A percentile compares a stretch with the other conserved stretches of the same genome.
These are phyloP conservation scores for Lentinula boryana DNA, from an alignment of 768 basidiomycete genomes.

Conservation along the genomic window DNA sequence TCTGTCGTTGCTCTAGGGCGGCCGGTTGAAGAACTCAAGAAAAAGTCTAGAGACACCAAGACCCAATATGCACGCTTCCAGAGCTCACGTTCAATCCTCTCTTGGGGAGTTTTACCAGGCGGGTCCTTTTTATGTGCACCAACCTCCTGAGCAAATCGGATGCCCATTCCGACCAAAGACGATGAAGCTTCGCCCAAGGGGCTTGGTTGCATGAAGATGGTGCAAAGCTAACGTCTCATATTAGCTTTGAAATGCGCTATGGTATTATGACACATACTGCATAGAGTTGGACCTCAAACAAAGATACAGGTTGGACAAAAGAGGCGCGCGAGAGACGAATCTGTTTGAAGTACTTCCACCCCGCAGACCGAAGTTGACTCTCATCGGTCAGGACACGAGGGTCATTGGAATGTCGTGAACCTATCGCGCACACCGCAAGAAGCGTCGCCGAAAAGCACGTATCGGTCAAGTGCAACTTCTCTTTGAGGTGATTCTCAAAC, in stretches of 20 bases:
- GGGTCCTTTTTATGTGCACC: constrained; percentile 43
- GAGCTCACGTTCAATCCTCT: constrained; percentile 45
- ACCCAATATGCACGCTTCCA: constrained; percentile 55
- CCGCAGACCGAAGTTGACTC: constrained; percentile 26
- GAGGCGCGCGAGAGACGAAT: constrained; percentile 40
- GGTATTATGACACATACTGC: constrained; percentile 22
- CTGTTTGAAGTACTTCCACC: constrained; percentile 41
- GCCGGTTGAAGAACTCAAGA: constrained; percentile 35
- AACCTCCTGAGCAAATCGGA: constrained; percentile 55
- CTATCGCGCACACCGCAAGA: constrained; percentile 48
- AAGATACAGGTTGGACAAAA: constrained; percentile 38
- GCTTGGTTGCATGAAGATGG: constrained; percentile 36
- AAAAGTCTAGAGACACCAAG: constrained; percentile 13
- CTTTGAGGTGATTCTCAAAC: constrained; percentile 34
- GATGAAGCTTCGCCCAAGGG: constrained; percentile 43
- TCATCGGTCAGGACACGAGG: constrained; percentile 20
- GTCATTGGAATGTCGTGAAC: constrained; percentile 37
- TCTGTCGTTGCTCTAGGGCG: constrained; percentile 54
- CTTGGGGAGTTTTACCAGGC: constrained; percentile 20
- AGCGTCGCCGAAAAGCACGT: constrained; percentile 37
- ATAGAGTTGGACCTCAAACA: constrained; percentile 55
- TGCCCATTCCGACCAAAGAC: constrained; percentile 45
- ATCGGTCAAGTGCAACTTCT: constrained; percentile 32
- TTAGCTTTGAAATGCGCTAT: constrained; percentile 8
- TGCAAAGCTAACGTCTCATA: constrained; percentile 24